Base-by-base conservation (phyloP, 441 rosid species). In the Pelargonium citronellum region DNA sequence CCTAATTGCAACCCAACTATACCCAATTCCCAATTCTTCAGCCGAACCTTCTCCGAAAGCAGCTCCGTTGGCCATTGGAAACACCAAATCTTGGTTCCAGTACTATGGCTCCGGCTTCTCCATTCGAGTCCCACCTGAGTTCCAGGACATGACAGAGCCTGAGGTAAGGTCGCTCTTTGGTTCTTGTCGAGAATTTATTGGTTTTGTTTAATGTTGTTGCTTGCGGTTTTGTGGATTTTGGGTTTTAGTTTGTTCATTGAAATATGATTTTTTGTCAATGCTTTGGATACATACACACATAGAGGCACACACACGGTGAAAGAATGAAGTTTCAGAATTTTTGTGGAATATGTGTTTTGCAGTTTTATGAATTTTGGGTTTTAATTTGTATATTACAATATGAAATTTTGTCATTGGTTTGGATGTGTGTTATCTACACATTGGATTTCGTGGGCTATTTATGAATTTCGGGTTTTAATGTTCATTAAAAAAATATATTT, bases 71-170 rank as follows among this genome's bases (percentile, higher is more conserved):
- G 83, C 81, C 78, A 84, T 94, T 79, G 85, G 84, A 41, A 91
- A 80, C 67, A 91, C 96, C 20, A 91, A 80, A 73, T 85, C 95
- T 69, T 94, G 97, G 96, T 87, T 89, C 77, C 97, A 86, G 82
- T 89, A 83, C 73, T 94, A 76, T 79, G 98, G 96, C 19, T 87
- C 79, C 79, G 97, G 96, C 34, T 94, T 94, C 77, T 58, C 93
- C 67, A 86, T 94, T 67, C 76, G 93, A 64, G 90, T 94, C 70
- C 98, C 98, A 75, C 98, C 97, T 73, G 79, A 86, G 55, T 93
- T 91, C 71, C 79, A 81, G 77, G 98, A 93, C 82, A 61, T 93
- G 79, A 83, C 66, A 73, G 96, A 93, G 78, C 98, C 98, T 51
- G 96, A 94, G 93, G 98, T 88, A 68, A 17, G 12, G 46, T 27